Conservation (phyloP, 371 early-diverging fungal species). For the Mortierella sp. region DNA sequence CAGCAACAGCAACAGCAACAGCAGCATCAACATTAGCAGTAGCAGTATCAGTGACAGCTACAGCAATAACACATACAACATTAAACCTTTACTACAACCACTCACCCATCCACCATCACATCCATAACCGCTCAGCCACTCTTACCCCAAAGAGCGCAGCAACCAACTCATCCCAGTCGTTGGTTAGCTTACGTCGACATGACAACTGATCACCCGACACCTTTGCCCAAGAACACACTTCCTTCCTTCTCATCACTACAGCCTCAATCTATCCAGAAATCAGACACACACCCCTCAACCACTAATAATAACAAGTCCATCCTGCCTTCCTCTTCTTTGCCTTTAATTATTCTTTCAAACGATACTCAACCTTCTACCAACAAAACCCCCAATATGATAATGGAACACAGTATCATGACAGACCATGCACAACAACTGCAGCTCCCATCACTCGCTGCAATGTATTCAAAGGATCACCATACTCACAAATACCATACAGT, state of each 20-base stretch:
- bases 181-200: conserved; percentile 6
- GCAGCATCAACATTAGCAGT: neutral
- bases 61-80: neutral
- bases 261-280: neutral
- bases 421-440: neutral
- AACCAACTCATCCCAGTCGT: conserved; percentile 2
- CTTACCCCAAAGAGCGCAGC: neutral
- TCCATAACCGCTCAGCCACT: no score
- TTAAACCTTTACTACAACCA: neutral
- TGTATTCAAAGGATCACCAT: conserved; percentile 22
- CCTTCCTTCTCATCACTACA: neutral
- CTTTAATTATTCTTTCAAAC: neutral
- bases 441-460: conserved; percentile 35
- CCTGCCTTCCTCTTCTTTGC: neutral
- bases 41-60: neutral
- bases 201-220: conserved; percentile 15
- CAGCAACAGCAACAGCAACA: neutral
- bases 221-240: neutral
- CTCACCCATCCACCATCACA: neutral
- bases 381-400: neutral
- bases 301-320: conserved; percentile 3
- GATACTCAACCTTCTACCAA: neutral
- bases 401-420: neutral
- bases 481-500: conserved; percentile 1
- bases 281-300: neutral